phyloP scores from a whole-genome alignment of 106 monocot genomes.

The Alisma plantagoaquatica region DNA sequence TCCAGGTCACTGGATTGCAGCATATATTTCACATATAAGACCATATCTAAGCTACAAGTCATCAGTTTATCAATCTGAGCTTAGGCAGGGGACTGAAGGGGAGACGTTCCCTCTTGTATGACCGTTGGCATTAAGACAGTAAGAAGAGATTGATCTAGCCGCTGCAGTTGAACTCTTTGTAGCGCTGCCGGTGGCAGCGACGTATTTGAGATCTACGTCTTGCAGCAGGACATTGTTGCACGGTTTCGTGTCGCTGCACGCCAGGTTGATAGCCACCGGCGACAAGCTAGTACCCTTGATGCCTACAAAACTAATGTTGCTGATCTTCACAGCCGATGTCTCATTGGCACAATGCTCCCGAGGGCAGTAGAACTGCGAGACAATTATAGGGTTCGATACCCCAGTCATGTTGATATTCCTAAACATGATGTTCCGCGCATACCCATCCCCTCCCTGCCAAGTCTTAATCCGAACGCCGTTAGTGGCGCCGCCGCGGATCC shows the following conservation, averaged over 20 bases:
- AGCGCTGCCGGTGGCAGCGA: not conserved
- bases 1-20: too few species aligned
- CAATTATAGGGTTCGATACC: constrained; percentile 50
- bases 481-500: constrained; percentile 22
- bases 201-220: constrained; percentile 15
- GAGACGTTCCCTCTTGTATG: too few species aligned
- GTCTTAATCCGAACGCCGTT: constrained; percentile 62
- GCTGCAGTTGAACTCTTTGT: not conserved
- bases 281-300: constrained; percentile 20
- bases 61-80: too few species aligned
- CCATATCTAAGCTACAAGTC: too few species aligned
- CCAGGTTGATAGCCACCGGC: constrained; percentile 19
- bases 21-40: too few species aligned
- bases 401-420: constrained; percentile 27
- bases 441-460: constrained; percentile 24
- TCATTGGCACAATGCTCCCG: not conserved
- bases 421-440: constrained; percentile 23
- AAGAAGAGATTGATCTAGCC: too few species aligned
- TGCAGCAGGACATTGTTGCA: constrained; percentile 20
- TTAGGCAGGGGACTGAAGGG: too few species aligned
- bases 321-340: constrained; percentile 30
- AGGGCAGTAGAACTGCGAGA: constrained; percentile 49
- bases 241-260: constrained; percentile 24
- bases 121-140: too few species aligned
- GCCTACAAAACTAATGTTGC: constrained; percentile 17